Evolutionary conservation across 2,329 filamentous ascomycete genomes (phyloP), one percentile per base, ranked within the genome.

Genomic region (Fonsecaea multimorphosa): DNA sequence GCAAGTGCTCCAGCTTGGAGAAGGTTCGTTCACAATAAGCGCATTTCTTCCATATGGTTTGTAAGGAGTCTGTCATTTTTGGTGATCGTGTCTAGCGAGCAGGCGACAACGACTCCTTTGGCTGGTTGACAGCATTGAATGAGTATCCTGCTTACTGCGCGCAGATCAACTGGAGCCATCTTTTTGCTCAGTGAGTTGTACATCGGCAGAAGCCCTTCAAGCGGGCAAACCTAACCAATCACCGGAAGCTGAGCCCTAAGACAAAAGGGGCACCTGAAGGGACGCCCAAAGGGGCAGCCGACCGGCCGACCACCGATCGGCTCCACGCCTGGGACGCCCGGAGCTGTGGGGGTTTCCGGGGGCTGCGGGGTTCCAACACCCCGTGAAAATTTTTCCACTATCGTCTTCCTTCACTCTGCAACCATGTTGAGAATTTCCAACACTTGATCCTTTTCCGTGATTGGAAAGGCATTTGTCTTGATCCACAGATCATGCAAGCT

Each of bases 371-470:
- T 38, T 38, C 36, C 16, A 16, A n/a, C n/a, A 14, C 12, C 36
- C 36, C 16, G 36, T 38, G 36, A n/a, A n/a, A n/a, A n/a, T 38
- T 14, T 38, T 14, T 38, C 6, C 36, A 2, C 16, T n/a, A 38
- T 38, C 3, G 36, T 16, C 36, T n/a, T n/a, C 36, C 16, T 16
- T 56, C 22, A 62, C 36, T 62, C 59, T 14, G 59, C 59, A 31
- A 58, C 55, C 73, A 78, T 77, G 31, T 80, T 75, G 67, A 86
- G 71, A 65, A 86, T 84, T 71, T 85, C 81, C 69, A 83, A 64
- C 3, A 86, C 82, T 70, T 84, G 80, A 22, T 73, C 73, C 70
- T 82, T 81, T 63, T 80, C 76, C 29, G 62, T 74, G 64, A 86
- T 72, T 0, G 81, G 78, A n/a, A 84, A 77, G 1, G 84, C 79